Conservation (phyloP, 202 grass and related monocot genomes). For the Zizania palustris region DNA sequence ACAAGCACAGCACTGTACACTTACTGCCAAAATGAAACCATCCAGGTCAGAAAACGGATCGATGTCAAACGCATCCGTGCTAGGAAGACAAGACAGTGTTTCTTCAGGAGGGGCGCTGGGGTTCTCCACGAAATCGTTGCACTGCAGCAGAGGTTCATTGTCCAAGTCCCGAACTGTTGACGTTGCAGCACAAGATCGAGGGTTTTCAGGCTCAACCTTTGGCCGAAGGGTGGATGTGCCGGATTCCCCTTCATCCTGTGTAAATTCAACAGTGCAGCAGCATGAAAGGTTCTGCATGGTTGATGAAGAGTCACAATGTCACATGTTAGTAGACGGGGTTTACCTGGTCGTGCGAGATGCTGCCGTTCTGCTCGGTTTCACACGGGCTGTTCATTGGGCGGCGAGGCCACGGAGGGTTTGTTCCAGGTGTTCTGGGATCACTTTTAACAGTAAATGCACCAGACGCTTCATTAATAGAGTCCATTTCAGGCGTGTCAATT, state of each 20-base stretch:
- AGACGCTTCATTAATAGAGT: slow-evolving; percentile 18
- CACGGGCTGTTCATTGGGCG: slow-evolving; percentile 37
- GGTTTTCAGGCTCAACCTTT: slow-evolving; percentile 25
- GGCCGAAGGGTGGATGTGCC: slow-evolving; percentile 13
- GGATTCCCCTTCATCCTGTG: background rate
- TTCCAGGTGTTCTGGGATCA: slow-evolving; percentile 62
- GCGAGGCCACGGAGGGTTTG: slow-evolving; percentile 50
- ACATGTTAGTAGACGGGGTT: too few species aligned
- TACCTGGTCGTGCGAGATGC: slow-evolving; percentile 37
- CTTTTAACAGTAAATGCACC: slow-evolving; percentile 35
- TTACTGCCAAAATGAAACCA: background rate
- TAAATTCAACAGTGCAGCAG: background rate
- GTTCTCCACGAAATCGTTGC: background rate
- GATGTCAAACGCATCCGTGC: background rate
- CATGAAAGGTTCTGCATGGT: background rate
- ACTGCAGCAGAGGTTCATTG: background rate
- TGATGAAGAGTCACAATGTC: too few species aligned
- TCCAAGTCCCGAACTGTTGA: slow-evolving; percentile 17
- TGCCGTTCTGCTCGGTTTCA: slow-evolving; percentile 28
- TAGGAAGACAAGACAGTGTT: background rate
- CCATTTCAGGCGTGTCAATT: slow-evolving; percentile 32
- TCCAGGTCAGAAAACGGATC: background rate
- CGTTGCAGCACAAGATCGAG: slow-evolving; percentile 28
- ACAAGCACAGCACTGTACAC: background rate
- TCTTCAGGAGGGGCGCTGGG: slow-evolving; percentile 16